These are phyloP conservation scores for Gomphus bonarii DNA, from an alignment of 1,284 basidiomycete genomes.

Conservation along the genomic window DNA sequence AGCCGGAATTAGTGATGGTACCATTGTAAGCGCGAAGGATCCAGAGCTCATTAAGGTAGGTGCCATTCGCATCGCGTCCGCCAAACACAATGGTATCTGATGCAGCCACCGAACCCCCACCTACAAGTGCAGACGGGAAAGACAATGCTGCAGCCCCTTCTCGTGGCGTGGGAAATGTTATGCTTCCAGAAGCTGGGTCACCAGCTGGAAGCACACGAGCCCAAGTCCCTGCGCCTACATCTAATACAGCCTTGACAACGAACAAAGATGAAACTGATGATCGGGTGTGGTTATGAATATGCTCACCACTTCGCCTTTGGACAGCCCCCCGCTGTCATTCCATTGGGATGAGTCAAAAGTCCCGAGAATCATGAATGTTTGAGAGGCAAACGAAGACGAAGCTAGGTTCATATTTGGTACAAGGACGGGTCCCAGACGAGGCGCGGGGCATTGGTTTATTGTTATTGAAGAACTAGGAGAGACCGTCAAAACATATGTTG, in stretches of 20 bases:
- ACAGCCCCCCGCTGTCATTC: slow-evolving; percentile 50
- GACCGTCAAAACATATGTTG: slow-evolving; percentile 44
- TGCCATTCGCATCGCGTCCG: slow-evolving; percentile 54
- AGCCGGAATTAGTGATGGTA: slow-evolving; percentile 34
- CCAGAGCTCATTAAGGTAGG: slow-evolving; percentile 66
- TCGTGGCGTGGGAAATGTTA: slow-evolving; percentile 49
- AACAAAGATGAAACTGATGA: background rate
- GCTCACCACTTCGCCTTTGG: slow-evolving; percentile 61
- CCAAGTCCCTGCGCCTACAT: slow-evolving; percentile 57
- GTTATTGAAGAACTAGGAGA: slow-evolving; percentile 25
- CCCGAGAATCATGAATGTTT: slow-evolving; percentile 60
- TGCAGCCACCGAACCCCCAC: slow-evolving; percentile 33
- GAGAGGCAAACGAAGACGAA: slow-evolving; percentile 46
- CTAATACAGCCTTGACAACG: slow-evolving; percentile 43
- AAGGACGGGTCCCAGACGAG: slow-evolving; percentile 49
- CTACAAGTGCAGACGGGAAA: slow-evolving; percentile 43
- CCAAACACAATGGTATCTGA: slow-evolving; percentile 74
- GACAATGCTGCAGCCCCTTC: slow-evolving; percentile 61
- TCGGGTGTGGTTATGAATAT: background rate
- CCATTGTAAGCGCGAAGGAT: slow-evolving; percentile 60
- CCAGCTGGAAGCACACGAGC: slow-evolving; percentile 62
- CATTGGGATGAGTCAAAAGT: slow-evolving; percentile 51
- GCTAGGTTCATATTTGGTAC: slow-evolving; percentile 48
- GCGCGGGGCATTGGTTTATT: slow-evolving; percentile 52
- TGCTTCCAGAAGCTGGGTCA: slow-evolving; percentile 45